These are phyloP conservation scores for Triangularia verruculosa DNA, from an alignment of 2,329 filamentous ascomycete species.

Conservation along the genomic window DNA sequence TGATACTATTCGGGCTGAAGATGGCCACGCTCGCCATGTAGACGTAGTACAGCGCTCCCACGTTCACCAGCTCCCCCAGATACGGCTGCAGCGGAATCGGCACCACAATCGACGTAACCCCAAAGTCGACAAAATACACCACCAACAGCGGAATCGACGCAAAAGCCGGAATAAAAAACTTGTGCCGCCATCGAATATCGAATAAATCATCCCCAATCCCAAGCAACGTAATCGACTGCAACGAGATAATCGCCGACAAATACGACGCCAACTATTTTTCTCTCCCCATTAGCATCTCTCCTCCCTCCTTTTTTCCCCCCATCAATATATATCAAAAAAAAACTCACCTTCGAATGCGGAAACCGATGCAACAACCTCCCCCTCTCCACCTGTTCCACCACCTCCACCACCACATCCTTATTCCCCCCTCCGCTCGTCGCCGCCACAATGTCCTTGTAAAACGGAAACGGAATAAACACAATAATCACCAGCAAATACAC, in stretches of 20 bases:
- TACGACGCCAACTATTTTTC: slow-evolving; percentile 79
- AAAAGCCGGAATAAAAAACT: slow-evolving; percentile 95
- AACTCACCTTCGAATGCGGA: slow-evolving; percentile 80
- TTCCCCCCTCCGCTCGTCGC: slow-evolving; percentile 93
- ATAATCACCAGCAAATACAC: slow-evolving; percentile 90
- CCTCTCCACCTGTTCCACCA: slow-evolving; percentile 69
- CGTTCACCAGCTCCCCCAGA: slow-evolving; percentile 78
- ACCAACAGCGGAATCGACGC: slow-evolving; percentile 90
- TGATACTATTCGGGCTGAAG: slow-evolving; percentile 98
- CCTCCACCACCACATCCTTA: slow-evolving; percentile 74
- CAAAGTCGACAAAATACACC: slow-evolving; percentile 98
- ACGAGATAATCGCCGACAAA: slow-evolving; percentile 86
- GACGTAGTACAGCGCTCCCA: slow-evolving; percentile 81
- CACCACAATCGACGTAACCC: slow-evolving; percentile 91
- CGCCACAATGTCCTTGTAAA: slow-evolving; percentile 96
- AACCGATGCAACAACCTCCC: slow-evolving; percentile 88
- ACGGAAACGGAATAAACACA: slow-evolving; percentile 91
- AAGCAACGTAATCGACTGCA: slow-evolving; percentile 86
- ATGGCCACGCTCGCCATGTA: slow-evolving; percentile 98
- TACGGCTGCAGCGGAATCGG: slow-evolving; percentile 82
- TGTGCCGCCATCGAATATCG: slow-evolving; percentile 98
- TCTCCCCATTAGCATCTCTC: not conserved
- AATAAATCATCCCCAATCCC: slow-evolving; percentile 95
- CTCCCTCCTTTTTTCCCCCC: not conserved
- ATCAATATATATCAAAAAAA: not conserved